phyloP scores from a whole-genome alignment of 441 rosid genomes.

The Populus trichocarpa region DNA sequence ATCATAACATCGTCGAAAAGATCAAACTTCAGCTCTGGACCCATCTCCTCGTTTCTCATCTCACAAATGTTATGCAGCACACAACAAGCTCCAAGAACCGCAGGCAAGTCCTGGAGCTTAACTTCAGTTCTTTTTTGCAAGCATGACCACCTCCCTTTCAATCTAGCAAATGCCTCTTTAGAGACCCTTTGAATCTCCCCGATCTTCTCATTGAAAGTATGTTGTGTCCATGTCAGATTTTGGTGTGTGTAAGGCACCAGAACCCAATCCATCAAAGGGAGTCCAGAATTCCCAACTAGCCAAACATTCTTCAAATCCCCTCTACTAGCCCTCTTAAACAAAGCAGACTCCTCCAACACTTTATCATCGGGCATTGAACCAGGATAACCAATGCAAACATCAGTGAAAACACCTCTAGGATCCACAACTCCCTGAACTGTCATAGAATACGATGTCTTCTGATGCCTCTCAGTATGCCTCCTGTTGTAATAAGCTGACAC shows the following conservation, averaged over 20 bases:
- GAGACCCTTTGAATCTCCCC: conserved; percentile 41
- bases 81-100: conserved; percentile 82
- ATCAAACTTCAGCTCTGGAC: conserved; percentile 43
- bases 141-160: conserved; percentile 77
- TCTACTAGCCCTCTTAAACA: conserved; percentile 52
- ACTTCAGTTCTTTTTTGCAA: conserved; percentile 78
- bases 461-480: conserved; percentile 79
- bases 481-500: conserved; percentile 72
- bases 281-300: conserved; percentile 65
- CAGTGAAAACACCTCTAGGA: conserved; percentile 63
- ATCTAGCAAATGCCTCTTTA: conserved; percentile 50
- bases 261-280: conserved; percentile 70
- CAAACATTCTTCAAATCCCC: conserved; percentile 68
- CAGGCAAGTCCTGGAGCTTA: conserved; percentile 76
- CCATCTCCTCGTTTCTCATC: conserved; percentile 55
- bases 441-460: conserved; percentile 80
- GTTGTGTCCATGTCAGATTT: conserved; percentile 81
- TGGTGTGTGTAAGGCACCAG: conserved; percentile 73
- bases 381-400: conserved; percentile 84
- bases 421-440: conserved; percentile 85
- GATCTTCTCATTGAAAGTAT: conserved; percentile 64
- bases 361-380: conserved; percentile 78
- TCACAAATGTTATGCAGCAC: conserved; percentile 80
- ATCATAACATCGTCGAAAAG: conserved; percentile 64
- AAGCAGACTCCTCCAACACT: conserved; percentile 66